Base-by-base conservation (phyloP, 257 asterid species). In the Forsythia suspensa region DNA sequence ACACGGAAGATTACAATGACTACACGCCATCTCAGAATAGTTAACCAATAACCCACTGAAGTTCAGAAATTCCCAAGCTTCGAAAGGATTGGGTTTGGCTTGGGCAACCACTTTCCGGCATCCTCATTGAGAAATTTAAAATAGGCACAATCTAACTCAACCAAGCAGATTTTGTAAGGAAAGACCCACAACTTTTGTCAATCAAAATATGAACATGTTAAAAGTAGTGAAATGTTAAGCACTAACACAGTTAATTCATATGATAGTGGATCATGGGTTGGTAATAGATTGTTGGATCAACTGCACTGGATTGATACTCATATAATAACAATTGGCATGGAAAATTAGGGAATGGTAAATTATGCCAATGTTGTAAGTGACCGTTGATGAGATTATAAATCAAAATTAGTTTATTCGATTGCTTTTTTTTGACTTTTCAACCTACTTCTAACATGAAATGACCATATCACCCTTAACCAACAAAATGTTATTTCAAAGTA, bases 181-280 rank as follows among this genome's bases (percentile, higher is more conserved):
- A 61, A 61, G 38, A 24, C 37, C 42, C n/a, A 77, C 18, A 29
- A 51, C 13, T 16, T 52, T 73, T 52, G 42, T 52, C 29, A 40
- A 24, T 24, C 24, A 24, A 24, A 24, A 71, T 41, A 59, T 42
- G 34, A 46, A 5, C 61, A 42, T 37, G 40, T 46, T 59, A 75
- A 18, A 34, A 39, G 79, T 68, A 3, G 72, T 16, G 20, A 74
- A 39, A 34, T 42, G 67, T 78, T 36, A 80, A 51, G n/a, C 40
- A 83, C 75, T 71, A 36, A 78, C 24, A 24, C 24, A 24, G 0
- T 24, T 24, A 24, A 24, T 24, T 24, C 24, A 24, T 24, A 24
- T 24, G 24, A 24, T 24, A 0, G 24, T 24, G 24, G 24, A 24
- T 24, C 24, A 24, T 24, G 24, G 24, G 24, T 24, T 24, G 24